Percentiles rank a stretch among this genome's conserved stretches.
phyloP scores from a whole-genome alignment of 225 moss, liverwort and hornwort genomes.

The Physcomitrellopsis africana region DNA sequence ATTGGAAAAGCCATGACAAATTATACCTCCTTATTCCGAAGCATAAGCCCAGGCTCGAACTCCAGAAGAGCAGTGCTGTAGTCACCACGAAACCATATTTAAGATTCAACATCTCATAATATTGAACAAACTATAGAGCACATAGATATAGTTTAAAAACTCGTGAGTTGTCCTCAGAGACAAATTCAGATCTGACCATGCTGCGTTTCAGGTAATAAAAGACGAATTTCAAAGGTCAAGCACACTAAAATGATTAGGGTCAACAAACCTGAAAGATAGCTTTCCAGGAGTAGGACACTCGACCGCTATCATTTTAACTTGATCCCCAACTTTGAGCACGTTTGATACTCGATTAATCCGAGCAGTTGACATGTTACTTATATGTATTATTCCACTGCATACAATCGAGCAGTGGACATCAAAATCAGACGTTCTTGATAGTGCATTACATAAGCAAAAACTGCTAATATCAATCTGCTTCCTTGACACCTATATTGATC shows the following conservation, averaged over 20 bases:
- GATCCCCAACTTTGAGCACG: slow-evolving; percentile 57
- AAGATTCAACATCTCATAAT: slow-evolving; percentile 4
- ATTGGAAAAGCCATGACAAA: background rate
- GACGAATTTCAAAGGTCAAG: background rate
- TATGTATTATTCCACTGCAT: slow-evolving; percentile 58
- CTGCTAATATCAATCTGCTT: background rate
- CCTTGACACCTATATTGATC: background rate
- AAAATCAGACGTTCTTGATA: slow-evolving; percentile 25
- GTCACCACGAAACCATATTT: slow-evolving; percentile 19
- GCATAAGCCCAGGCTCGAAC: slow-evolving; percentile 54
- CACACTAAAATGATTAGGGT: background rate
- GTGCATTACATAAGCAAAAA: background rate
- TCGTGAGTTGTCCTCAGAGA: background rate
- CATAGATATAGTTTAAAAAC: slow-evolving; percentile 5
- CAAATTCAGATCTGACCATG: background rate
- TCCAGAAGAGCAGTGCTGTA: slow-evolving; percentile 62
- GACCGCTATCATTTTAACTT: slow-evolving; percentile 57
- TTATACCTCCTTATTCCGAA: slow-evolving; percentile 49
- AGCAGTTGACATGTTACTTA: slow-evolving; percentile 52
- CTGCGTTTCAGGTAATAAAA: background rate
- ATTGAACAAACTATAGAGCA: slow-evolving; percentile 3
- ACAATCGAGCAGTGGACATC: slow-evolving; percentile 9
- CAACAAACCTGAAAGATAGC: slow-evolving; percentile 64
- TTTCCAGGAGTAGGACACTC: slow-evolving; percentile 52
- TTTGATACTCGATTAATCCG: slow-evolving; percentile 50